Percentiles rank a stretch among this genome's conserved stretches.
These are phyloP conservation scores for Nicotiana obtusifolia DNA, from an alignment of 257 asterid genomes.

Conservation along the genomic window DNA sequence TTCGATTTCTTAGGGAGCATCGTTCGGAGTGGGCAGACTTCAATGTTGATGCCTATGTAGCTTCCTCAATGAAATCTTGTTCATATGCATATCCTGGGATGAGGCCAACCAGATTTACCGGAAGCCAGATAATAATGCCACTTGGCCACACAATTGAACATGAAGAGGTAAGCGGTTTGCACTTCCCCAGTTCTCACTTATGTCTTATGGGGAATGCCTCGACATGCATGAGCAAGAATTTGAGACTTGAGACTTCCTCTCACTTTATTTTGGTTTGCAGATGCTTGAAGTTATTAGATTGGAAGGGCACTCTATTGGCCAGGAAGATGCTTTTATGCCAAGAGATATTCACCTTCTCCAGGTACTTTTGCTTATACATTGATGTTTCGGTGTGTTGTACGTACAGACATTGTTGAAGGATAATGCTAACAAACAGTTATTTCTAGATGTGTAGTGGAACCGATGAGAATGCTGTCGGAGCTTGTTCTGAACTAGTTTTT, in stretches of 20 bases:
- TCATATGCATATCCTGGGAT: conserved; percentile 71
- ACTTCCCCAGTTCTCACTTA: neutral
- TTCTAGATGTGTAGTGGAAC: conserved; percentile 86
- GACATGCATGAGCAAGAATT: neutral
- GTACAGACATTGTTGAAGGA: neutral
- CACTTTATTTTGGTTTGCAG: conserved; percentile 25
- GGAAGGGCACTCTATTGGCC: conserved; percentile 74
- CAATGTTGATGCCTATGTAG: conserved; percentile 80
- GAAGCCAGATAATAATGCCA: conserved; percentile 94
- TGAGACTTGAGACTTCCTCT: neutral
- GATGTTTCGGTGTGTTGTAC: neutral
- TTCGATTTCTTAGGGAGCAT: conserved; percentile 91
- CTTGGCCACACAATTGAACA: conserved; percentile 92
- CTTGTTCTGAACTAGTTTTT: conserved; percentile 91
- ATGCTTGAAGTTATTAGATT: conserved; percentile 97
- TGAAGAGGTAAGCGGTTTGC: conserved; percentile 60
- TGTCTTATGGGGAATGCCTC: neutral
- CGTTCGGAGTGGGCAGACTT: conserved; percentile 99
- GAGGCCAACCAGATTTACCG: conserved; percentile 88
- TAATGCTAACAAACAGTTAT: conserved; percentile 15
- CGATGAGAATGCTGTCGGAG: conserved; percentile 83
- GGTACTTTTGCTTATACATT: conserved; percentile 27
- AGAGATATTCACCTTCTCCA: conserved; percentile 89
- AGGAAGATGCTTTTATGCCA: conserved; percentile 77
- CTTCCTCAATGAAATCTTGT: conserved; percentile 68